phyloP scores from a whole-genome alignment of 2,329 filamentous ascomycete species.

The Corniculantispora saksenae region DNA sequence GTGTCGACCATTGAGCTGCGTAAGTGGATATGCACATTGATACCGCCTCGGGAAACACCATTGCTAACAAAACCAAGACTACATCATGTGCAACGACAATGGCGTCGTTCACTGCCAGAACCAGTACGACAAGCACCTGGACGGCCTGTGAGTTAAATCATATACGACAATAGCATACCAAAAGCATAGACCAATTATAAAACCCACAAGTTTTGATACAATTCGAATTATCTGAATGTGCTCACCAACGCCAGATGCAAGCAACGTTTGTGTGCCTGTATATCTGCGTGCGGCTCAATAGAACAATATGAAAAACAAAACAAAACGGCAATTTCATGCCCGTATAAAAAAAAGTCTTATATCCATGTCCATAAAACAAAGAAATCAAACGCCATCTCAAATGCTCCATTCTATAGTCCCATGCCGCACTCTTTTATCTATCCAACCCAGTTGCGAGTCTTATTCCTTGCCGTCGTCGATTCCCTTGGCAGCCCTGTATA shows the following conservation, averaged over 20 bases:
- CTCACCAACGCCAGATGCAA: background rate
- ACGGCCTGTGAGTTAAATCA: background rate
- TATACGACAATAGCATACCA: background rate
- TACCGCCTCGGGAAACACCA: no score
- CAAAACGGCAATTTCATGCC: background rate
- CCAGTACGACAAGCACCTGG: background rate
- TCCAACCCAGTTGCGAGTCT: conserved; percentile 28
- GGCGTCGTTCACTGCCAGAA: background rate
- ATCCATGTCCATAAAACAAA: conserved; percentile 14
- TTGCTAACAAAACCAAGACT: background rate
- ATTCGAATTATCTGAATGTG: no score
- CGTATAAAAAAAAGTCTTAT: background rate
- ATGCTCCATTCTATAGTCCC: conserved; percentile 17
- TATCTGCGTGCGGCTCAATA: background rate
- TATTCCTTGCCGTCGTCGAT: conserved; percentile 27
- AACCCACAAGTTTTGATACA: no score
- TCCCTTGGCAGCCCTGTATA: conserved; percentile 61
- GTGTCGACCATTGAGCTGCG: background rate
- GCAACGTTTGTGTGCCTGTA: background rate
- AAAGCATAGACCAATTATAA: no score
- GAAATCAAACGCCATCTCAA: conserved; percentile 28
- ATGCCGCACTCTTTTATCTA: conserved; percentile 5
- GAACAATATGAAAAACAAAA: background rate
- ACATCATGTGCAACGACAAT: background rate
- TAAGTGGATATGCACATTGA: background rate